Conservation (phyloP, 2,329 filamentous ascomycete genomes). For the Aspergillus eucalypticola region DNA sequence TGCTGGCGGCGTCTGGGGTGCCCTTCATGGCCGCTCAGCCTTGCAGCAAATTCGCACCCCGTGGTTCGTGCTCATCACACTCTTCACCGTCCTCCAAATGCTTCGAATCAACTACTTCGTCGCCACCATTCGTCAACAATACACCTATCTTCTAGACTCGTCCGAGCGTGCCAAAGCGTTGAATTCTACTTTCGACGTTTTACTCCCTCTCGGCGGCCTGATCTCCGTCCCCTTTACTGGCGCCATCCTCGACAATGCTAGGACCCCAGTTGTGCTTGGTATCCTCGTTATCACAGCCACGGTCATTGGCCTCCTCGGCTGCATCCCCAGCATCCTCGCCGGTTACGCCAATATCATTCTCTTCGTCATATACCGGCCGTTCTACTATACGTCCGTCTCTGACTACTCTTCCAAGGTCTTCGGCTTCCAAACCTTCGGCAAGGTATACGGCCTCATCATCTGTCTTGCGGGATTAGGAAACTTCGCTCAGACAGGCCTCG, state of each 20-base stretch:
- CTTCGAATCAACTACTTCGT: slow-evolving; percentile 91
- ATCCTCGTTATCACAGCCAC: slow-evolving; percentile 72
- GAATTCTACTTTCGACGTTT: slow-evolving; percentile 84
- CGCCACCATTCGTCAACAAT: slow-evolving; percentile 80
- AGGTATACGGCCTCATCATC: slow-evolving; percentile 90
- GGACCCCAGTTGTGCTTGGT: slow-evolving; percentile 69
- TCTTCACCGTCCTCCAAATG: slow-evolving; percentile 78
- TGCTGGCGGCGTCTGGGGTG: slow-evolving; percentile 73
- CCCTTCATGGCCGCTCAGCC: slow-evolving; percentile 33
- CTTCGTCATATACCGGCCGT: slow-evolving; percentile 80
- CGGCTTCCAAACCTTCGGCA: slow-evolving; percentile 87
- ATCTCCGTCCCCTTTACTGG: slow-evolving; percentile 87
- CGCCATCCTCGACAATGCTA: slow-evolving; percentile 71
- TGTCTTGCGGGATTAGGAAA: slow-evolving; percentile 81
- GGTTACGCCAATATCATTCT: slow-evolving; percentile 75
- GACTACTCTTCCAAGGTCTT: slow-evolving; percentile 92
- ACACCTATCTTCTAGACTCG: slow-evolving; percentile 70
- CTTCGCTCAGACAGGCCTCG: slow-evolving; percentile 77
- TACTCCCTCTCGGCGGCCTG: slow-evolving; percentile 79
- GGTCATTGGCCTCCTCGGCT: slow-evolving; percentile 72
- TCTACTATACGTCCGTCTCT: slow-evolving; percentile 86
- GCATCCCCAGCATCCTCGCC: slow-evolving; percentile 68
- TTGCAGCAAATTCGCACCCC: slow-evolving; percentile 32
- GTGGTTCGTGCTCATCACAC: slow-evolving; percentile 81
- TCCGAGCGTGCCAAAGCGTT: slow-evolving; percentile 63